Percentiles rank a stretch among this genome's conserved stretches.
These are phyloP conservation scores for Cryphonectria parasitica DNA, from an alignment of 2,329 filamentous ascomycete genomes.

Conservation along the genomic window DNA sequence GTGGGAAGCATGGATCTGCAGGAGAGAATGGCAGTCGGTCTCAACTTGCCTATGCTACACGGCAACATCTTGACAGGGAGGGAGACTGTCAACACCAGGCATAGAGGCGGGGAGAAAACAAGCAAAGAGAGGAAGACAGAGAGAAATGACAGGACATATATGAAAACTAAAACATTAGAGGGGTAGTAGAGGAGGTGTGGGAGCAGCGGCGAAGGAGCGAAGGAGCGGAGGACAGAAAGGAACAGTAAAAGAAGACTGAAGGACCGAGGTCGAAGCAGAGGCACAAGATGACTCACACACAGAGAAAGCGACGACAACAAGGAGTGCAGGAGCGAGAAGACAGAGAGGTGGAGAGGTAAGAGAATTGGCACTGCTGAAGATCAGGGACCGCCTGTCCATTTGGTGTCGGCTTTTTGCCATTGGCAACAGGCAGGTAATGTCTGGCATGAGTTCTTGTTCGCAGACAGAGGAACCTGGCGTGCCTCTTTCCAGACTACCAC, in stretches of 20 bases:
- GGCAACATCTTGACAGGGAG: too few relatives aligned
- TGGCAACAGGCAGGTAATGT: neutral
- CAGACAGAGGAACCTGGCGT: neutral
- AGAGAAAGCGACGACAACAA: too few relatives aligned
- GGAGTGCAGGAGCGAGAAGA: too few relatives aligned
- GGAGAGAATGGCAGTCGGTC: too few relatives aligned
- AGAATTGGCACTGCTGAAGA: too few relatives aligned
- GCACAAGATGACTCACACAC: too few relatives aligned
- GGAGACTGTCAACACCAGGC: too few relatives aligned
- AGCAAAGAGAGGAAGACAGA: neutral
- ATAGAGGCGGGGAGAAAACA: too few relatives aligned
- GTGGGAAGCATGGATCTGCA: too few relatives aligned
- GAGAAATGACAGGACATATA: neutral
- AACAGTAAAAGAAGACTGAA: neutral
- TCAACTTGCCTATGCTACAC: too few relatives aligned
- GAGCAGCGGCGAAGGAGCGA: neutral
- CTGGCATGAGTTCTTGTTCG: neutral
- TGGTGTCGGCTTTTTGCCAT: neutral
- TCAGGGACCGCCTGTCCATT: neutral
- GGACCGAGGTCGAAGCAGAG: neutral
- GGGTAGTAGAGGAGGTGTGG: neutral
- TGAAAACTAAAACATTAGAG: neutral
- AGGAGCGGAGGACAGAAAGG: neutral
- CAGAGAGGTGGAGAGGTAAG: neutral
- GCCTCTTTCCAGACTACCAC: neutral